Evolutionary conservation across 2,329 filamentous ascomycete genomes (phyloP).

Genomic region (Cladosporium sp.): DNA sequence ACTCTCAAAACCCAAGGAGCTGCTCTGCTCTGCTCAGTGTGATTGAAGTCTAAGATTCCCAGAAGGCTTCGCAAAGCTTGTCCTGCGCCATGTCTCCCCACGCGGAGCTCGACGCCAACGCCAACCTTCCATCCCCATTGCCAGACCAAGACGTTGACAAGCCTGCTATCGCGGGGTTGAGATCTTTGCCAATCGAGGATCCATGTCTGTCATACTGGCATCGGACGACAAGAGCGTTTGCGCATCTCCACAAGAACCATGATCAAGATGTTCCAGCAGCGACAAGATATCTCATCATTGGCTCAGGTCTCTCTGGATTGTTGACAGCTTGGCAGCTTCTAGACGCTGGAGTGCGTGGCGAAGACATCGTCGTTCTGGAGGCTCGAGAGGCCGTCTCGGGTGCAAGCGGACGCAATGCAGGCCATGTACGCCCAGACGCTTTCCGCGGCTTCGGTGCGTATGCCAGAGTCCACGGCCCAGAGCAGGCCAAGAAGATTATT

Average conservation of each 20-base stretch:
- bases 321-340: constrained; percentile 41
- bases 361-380: constrained; percentile 40
- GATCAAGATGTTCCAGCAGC: constrained; percentile 27
- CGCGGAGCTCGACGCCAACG: constrained; percentile 10
- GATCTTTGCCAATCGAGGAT: constrained; percentile 19
- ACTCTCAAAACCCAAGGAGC: neutral
- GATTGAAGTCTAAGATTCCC: neutral
- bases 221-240: constrained; percentile 41
- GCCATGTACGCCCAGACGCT: constrained; percentile 44
- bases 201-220: constrained; percentile 43
- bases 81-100: constrained; percentile 18
- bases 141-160: constrained; percentile 2
- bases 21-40: neutral
- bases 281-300: constrained; percentile 38
- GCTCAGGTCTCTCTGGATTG: constrained; percentile 41
- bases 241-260: constrained; percentile 39
- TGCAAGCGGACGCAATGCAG: constrained; percentile 44
- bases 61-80: constrained; percentile 2
- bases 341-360: constrained; percentile 30
- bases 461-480: constrained; percentile 37
- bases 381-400: constrained; percentile 43
- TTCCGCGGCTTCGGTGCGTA: constrained; percentile 48
- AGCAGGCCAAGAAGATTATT: constrained; percentile 46
- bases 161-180: neutral
- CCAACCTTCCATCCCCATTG: neutral